A percentile compares a stretch with the other conserved stretches of the same genome.
Conservation (phyloP, 2,329 filamentous ascomycete genomes). For the Sphaerulina vaccinii region DNA sequence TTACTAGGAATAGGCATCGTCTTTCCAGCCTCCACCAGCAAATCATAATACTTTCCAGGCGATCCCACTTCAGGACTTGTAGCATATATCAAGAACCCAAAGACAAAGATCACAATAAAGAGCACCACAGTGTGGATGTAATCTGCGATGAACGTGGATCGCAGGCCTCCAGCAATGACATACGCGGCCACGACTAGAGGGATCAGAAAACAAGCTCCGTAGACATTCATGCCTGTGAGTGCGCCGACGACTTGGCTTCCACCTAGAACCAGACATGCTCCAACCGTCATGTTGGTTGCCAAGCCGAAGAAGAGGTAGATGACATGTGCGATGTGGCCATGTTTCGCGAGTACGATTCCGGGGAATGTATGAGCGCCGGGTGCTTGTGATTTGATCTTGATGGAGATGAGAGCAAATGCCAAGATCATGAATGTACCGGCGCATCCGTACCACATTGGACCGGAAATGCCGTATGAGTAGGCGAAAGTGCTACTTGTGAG, state of each 20-base stretch:
- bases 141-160: constrained; percentile 45
- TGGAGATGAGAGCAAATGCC: constrained; percentile 45
- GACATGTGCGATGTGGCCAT: constrained; percentile 34
- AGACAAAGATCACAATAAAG: constrained; percentile 48
- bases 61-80: constrained; percentile 42
- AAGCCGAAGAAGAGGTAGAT: constrained; percentile 42
- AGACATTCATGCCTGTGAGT: constrained; percentile 47
- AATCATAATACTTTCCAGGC: constrained; percentile 42
- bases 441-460: constrained; percentile 45
- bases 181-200: constrained; percentile 43
- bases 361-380: constrained; percentile 44
- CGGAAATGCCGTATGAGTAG: constrained; percentile 40
- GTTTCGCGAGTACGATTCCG: constrained; percentile 44
- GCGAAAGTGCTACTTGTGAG: constrained; percentile 37
- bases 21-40: constrained; percentile 39
- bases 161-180: constrained; percentile 40
- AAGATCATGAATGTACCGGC: constrained; percentile 47
- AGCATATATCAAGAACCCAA: constrained; percentile 45
- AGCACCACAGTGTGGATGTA: constrained; percentile 44
- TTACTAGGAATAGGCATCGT: constrained; percentile 42
- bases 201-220: constrained; percentile 46
- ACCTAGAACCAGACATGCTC: constrained; percentile 46
- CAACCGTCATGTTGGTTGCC: constrained; percentile 46
- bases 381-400: constrained; percentile 46
- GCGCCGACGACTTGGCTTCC: constrained; percentile 47